Base-by-base conservation (phyloP, 1,284 basidiomycete genomes). In the Moesziomyces globuligerus region DNA sequence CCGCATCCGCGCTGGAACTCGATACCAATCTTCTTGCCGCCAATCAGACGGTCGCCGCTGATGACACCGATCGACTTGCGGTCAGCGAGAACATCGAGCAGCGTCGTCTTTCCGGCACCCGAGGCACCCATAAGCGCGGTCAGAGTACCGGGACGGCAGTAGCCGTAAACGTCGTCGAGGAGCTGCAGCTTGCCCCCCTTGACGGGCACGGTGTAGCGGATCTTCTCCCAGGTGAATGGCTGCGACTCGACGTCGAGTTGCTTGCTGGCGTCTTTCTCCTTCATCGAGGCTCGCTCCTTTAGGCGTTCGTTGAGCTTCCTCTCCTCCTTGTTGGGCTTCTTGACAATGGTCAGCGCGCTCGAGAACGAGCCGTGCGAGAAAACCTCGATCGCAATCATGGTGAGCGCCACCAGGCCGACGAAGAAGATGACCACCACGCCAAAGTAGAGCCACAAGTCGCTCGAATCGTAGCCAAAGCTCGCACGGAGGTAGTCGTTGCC, bases 61-160 rank as follows among this genome's bases (percentile, higher is more conserved):
- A 94, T 87, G n/a, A 92, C 87, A 21, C 93, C 93, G 51, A 87
- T 88, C n/a, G 86, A 86, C 17, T 88, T 87, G 15, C 92, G 89
- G 60, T 90, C 87, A 0, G 93, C 92, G 7, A 95, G 85, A 1
- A 91, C 91, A 79, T 95, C 92, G 47, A 94, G 85, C 1, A 93
- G 83, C 0, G 82, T 81, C 21, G 78, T 83, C 74, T 86, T 86
- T 49, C 86, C 87, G 11, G 87, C 87, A 38, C 93, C 93, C 15
- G 90, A 91, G 55, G 90, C 90, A 25, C 92, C 87, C 85, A 88
- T 88, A n/a, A 80, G 73, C 55, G 87, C 74, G 85, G 93, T 93
- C 53, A 94, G 84, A 74, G 89, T 91, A 8, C 87, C 87, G 10
- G 91, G 91, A 18, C 87, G 88, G 38, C 93, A 91, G 82, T 88